These are phyloP conservation scores for Skeletonema tropicum DNA, from an alignment of 108 stramenopile genomes.

Conservation along the genomic window DNA sequence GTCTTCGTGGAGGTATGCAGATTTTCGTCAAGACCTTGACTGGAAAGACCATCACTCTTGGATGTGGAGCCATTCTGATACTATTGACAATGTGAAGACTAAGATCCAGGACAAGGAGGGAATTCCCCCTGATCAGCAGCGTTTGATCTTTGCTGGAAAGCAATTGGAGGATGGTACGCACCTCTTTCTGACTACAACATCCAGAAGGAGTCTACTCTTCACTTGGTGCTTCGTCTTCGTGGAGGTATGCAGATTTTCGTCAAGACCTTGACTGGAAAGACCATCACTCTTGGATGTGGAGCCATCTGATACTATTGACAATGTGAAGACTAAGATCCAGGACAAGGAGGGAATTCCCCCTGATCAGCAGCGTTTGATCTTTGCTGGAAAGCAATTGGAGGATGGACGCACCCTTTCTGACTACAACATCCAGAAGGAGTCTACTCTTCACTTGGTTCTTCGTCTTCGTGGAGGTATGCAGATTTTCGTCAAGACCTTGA, in stretches of 20 bases:
- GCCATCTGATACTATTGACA: conserved; percentile 83
- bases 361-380: too few relatives aligned
- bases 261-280: conserved; percentile 68
- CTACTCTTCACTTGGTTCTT: conserved; percentile 80
- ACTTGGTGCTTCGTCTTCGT: too few relatives aligned
- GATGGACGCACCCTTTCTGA: too few relatives aligned
- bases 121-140: conserved; percentile 92
- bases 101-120: conserved; percentile 95
- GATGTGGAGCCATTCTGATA: conserved; percentile 81
- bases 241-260: conserved; percentile 63
- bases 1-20: conserved; percentile 54
- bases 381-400: too few relatives aligned
- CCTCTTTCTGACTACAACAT: conserved; percentile 92
- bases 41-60: too few relatives aligned
- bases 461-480: conserved; percentile 58
- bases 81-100: conserved; percentile 90
- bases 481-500: conserved; percentile 15
- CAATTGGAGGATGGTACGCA: conserved; percentile 90
- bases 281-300: conserved; percentile 81
- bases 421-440: too few relatives aligned
- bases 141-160: conserved; percentile 92
- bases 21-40: conserved; percentile 18
- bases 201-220: too few relatives aligned
- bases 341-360: too few relatives aligned
- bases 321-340: too few relatives aligned